phyloP scores from a whole-genome alignment of 1,284 basidiomycete species.

The Apiotrichum gracile region DNA sequence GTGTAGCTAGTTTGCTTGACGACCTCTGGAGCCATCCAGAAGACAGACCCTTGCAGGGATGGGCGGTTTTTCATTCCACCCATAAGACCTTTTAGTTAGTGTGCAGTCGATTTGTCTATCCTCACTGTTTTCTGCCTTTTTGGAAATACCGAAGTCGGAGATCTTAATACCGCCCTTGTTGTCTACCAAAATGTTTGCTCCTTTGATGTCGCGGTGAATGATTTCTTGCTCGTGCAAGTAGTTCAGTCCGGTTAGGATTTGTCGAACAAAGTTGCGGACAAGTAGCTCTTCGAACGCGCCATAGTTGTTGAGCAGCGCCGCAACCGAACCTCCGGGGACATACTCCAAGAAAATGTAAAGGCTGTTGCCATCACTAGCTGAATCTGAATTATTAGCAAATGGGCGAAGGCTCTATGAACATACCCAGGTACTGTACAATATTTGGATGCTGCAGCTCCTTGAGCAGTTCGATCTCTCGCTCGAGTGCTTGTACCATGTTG shows the following conservation, averaged over 20 bases:
- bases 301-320: constrained; percentile 84
- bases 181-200: constrained; percentile 95
- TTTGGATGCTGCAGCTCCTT: constrained; percentile 94
- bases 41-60: constrained; percentile 92
- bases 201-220: constrained; percentile 98
- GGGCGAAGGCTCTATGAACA: constrained; percentile 41
- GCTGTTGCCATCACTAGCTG: constrained; percentile 76
- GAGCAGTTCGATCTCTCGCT: constrained; percentile 91
- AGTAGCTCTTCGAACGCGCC: constrained; percentile 95
- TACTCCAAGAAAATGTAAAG: constrained; percentile 99
- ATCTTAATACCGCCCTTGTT: constrained; percentile 99
- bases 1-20: constrained; percentile 92
- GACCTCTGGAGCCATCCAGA: constrained; percentile 99
- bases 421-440: constrained; percentile 95
- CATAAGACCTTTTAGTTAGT: constrained; percentile 57
- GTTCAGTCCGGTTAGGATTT: constrained; percentile 84
- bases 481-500: constrained; percentile 89
- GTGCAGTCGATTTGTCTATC: no score
- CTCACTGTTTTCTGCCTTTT: constrained; percentile 92
- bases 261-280: constrained; percentile 88
- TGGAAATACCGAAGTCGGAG: constrained; percentile 92
- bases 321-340: constrained; percentile 94
- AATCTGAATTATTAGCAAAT: constrained; percentile 55
- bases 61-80: constrained; percentile 76
- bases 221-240: constrained; percentile 98